Evolutionary conservation across 768 basidiomycete genomes (phyloP), one percentile per base, ranked within the genome.

Genomic region (Termitomyces sp.): DNA sequence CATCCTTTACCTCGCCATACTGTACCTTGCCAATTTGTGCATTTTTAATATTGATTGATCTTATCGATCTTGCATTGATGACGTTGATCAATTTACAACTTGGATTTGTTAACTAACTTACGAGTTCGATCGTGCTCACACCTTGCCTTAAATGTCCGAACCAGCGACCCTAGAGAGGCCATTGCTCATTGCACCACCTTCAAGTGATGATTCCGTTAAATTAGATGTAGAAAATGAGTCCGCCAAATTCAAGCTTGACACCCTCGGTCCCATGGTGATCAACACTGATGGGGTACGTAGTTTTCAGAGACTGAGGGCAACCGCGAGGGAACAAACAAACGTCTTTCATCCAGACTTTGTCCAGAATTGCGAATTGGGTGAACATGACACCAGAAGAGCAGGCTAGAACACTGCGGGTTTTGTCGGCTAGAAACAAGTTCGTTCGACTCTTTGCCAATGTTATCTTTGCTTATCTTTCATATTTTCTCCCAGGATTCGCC

Each of bases 181-280:
- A 14, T 34, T 47, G 4, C 57, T 61, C 8, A 31, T 38, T 42
- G 42, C 29, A 25, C 31, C 64, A 42, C 42, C 56, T 47, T 38
- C 54, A 7, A 20, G 17, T 15, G 63, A 64, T 2, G 57, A 60
- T 54, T 56, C 59, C n/a, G n/a, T 48, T 8, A 59, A 61, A 15
- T 38, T 63, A 31, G 47, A 50, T 34, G 54, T 63, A 37, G 60
- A 65, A 46, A 43, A 31, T 50, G 69, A 64, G 10, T 63, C 69
- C 38, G 67, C 68, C 8, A 62, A 76, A 2, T 71, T 86, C 54
- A 84, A 79, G 69, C 71, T 88, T 6, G 86, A 88, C 61, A 77
- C 75, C 20, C 76, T 89, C 12, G 87, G 86, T 1, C 87, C 87
- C 1, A 80, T 89, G 77, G 84, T 89, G 48, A 85, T 88, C 45